A percentile compares a stretch with the other conserved stretches of the same genome.
These are phyloP conservation scores for Coemansia furcata DNA, from an alignment of 192 early-diverging fungal genomes.

Conservation along the genomic window DNA sequence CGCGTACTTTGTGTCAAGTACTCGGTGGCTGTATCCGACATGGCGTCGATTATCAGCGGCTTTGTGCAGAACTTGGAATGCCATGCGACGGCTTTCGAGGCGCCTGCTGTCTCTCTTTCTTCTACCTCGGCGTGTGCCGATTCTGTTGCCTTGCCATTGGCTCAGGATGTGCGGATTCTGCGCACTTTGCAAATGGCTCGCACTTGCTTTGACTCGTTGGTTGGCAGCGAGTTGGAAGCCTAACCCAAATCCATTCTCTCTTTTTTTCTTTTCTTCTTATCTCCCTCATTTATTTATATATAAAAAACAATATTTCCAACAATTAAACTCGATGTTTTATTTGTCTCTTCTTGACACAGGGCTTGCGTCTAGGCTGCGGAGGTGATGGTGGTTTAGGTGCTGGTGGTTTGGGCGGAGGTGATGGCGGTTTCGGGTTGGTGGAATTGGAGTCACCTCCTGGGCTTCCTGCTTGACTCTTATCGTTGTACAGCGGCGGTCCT, in stretches of 20 bases:
- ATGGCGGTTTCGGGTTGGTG: too few species aligned
- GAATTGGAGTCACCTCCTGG: not conserved
- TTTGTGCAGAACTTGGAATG: slow-evolving; percentile 22
- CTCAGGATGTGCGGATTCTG: slow-evolving; percentile 40
- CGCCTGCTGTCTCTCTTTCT: not conserved
- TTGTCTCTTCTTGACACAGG: not conserved
- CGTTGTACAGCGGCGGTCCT: slow-evolving; percentile 10
- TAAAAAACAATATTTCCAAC: not conserved
- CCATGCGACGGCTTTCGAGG: not conserved
- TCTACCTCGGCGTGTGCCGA: not conserved
- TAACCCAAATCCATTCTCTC: not conserved
- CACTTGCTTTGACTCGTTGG: slow-evolving; percentile 46
- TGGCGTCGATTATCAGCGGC: slow-evolving; percentile 33
- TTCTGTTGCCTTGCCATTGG: slow-evolving; percentile 25
- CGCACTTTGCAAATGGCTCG: slow-evolving; percentile 42
- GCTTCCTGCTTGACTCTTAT: not conserved
- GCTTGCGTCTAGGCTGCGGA: not conserved
- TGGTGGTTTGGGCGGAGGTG: not conserved
- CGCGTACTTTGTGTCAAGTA: slow-evolving; percentile 35
- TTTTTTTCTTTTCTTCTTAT: not conserved
- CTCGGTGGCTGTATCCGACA: slow-evolving; percentile 36
- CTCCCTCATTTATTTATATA: not conserved
- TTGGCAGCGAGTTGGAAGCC: slow-evolving; percentile 19
- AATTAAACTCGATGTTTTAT: not conserved
- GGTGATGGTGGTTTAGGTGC: not conserved